Evolutionary conservation across 768 basidiomycete genomes (phyloP).

Genomic region (Rhodotorula taiwanensis): DNA sequence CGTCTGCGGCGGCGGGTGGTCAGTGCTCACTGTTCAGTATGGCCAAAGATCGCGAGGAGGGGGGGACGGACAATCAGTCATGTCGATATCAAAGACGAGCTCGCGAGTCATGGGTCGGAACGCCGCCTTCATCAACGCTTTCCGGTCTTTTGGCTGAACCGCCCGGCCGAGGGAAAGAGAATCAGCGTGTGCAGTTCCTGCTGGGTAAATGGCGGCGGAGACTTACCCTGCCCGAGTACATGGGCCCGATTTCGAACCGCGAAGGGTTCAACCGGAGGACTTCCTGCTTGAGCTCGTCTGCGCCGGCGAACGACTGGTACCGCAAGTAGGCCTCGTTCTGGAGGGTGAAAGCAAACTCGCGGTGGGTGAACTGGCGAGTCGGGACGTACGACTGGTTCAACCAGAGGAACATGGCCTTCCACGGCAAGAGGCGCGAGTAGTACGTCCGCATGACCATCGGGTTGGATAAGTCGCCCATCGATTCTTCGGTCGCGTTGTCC

Average conservation of each 20-base stretch:
- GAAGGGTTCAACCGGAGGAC: conserved; percentile 75
- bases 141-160: conserved; percentile 76
- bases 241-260: conserved; percentile 93
- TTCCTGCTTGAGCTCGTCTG: conserved; percentile 87
- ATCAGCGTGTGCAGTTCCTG: too few relatives aligned
- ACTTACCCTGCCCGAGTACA: conserved; percentile 78
- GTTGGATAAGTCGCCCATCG: conserved; percentile 28
- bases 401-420: conserved; percentile 89
- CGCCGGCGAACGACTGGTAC: conserved; percentile 79
- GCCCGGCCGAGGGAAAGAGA: too few relatives aligned
- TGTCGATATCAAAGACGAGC: conserved; percentile 98
- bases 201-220: too few relatives aligned
- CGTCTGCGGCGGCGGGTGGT: conserved; percentile 48
- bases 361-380: conserved; percentile 74
- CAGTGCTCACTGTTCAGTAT: neutral
- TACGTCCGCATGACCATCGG: conserved; percentile 60
- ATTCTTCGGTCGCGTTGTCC: conserved; percentile 12
- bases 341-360: conserved; percentile 93
- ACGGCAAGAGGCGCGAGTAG: conserved; percentile 87
- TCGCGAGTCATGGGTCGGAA: conserved; percentile 76
- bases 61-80: conserved; percentile 67
- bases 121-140: conserved; percentile 62
- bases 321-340: conserved; percentile 85
- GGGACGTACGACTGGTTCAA: conserved; percentile 79
- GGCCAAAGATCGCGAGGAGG: neutral